Conservation (phyloP, 805 yeast species). For the Diddensiella santjacobensis region DNA sequence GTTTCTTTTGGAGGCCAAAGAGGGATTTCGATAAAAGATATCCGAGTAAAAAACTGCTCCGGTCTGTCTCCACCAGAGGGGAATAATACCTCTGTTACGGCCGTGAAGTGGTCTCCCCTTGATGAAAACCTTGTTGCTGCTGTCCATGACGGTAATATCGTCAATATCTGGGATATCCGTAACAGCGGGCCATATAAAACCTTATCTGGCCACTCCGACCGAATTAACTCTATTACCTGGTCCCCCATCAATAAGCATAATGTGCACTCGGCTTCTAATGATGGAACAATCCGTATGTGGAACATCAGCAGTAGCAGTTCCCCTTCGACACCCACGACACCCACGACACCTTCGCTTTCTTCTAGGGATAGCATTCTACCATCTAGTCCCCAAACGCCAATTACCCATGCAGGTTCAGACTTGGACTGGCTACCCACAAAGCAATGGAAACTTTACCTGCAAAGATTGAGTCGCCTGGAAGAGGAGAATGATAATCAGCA, state of each 20-base stretch:
- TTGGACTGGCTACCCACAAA: conserved; percentile 21
- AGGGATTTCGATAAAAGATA: conserved; percentile 72
- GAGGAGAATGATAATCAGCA: conserved; percentile 11
- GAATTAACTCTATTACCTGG: conserved; percentile 61
- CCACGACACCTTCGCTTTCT: not conserved
- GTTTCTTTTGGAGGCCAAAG: conserved; percentile 57
- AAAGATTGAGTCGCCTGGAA: conserved; percentile 24
- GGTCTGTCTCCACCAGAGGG: conserved; percentile 42
- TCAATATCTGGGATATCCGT: conserved; percentile 75
- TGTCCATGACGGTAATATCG: conserved; percentile 52
- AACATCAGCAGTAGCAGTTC: conserved; percentile 36
- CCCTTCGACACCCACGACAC: conserved; percentile 1
- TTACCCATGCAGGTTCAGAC: conserved; percentile 3
- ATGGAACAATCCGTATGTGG: conserved; percentile 71
- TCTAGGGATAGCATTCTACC: no score
- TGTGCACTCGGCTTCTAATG: conserved; percentile 56
- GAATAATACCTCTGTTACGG: conserved; percentile 35
- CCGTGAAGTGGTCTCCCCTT: conserved; percentile 60
- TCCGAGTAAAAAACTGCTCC: conserved; percentile 48
- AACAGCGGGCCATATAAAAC: conserved; percentile 49
- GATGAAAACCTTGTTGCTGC: conserved; percentile 63
- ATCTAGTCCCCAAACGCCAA: not conserved
- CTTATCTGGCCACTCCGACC: conserved; percentile 53
- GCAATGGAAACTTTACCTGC: conserved; percentile 29
- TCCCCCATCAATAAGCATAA: conserved; percentile 40